A percentile compares a stretch with the other conserved stretches of the same genome.
phyloP scores from a whole-genome alignment of 805 yeast genomes.

The Wickerhamiella brachini region DNA sequence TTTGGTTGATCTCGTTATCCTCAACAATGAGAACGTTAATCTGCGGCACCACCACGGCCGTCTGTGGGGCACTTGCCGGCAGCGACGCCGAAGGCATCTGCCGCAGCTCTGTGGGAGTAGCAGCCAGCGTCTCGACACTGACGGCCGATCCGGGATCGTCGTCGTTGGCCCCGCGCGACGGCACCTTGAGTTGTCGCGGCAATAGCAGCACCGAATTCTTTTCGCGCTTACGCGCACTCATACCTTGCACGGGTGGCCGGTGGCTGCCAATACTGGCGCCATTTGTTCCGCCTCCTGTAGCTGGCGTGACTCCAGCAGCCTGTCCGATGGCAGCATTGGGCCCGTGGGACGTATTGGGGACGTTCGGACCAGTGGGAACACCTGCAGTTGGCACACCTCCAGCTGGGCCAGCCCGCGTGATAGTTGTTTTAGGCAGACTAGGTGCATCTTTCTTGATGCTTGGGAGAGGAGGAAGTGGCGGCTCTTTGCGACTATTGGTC shows the following conservation, averaged over 20 bases:
- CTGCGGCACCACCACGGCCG: constrained; percentile 61
- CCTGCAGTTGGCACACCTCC: neutral
- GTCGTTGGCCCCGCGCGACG: neutral
- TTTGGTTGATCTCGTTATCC: constrained; percentile 88
- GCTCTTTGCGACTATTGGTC: neutral
- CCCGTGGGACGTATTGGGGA: too few relatives aligned
- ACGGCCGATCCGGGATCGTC: constrained; percentile 2
- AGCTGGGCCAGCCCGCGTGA: neutral
- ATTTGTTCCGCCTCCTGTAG: too few relatives aligned
- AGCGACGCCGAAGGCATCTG: neutral
- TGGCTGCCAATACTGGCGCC: too few relatives aligned
- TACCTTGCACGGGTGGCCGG: neutral
- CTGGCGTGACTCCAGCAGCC: too few relatives aligned
- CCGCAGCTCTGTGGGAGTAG: neutral
- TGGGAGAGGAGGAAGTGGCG: neutral
- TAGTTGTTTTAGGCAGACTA: neutral
- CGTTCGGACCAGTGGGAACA: neutral
- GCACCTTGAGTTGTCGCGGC: constrained; percentile 19
- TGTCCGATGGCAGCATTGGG: too few relatives aligned
- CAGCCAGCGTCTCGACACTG: neutral
- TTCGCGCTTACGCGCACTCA: neutral
- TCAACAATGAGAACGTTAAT: constrained; percentile 88
- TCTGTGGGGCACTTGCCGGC: constrained; percentile 4
- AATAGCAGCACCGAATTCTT: constrained; percentile 13
- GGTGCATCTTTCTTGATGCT: neutral